Evolutionary conservation across 2,329 filamentous ascomycete genomes (phyloP).

Genomic region (Hyphodiscus sp.): DNA sequence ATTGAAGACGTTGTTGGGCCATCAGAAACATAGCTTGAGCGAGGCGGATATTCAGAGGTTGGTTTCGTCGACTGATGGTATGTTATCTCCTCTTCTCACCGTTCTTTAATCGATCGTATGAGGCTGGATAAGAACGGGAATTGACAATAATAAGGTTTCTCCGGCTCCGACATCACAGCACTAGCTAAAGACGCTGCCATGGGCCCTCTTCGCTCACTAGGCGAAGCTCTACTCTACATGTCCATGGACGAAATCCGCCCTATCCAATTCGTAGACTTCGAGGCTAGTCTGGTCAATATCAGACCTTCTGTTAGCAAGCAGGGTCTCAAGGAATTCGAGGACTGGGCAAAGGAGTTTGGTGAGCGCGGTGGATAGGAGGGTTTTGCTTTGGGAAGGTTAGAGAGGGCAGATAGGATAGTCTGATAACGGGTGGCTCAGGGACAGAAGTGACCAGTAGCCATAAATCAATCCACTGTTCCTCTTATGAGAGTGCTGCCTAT

Average conservation of each 20-base stretch:
- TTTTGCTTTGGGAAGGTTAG: background rate
- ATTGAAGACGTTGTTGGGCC: conserved; percentile 69
- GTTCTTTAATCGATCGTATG: background rate
- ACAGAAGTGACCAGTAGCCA: background rate
- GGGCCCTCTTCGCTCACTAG: conserved; percentile 85
- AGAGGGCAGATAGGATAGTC: background rate
- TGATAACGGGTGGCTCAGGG: background rate
- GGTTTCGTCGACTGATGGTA: conserved; percentile 67
- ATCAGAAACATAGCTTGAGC: conserved; percentile 65
- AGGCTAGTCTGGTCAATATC: conserved; percentile 76
- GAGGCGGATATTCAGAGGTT: conserved; percentile 66
- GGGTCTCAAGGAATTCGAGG: conserved; percentile 82
- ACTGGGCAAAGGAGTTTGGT: conserved; percentile 90
- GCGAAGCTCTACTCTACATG: conserved; percentile 83
- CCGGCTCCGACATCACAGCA: conserved; percentile 92
- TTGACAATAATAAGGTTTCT: conserved; percentile 63
- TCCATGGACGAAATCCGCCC: conserved; percentile 90
- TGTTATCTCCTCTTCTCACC: background rate
- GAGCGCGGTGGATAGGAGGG: conserved; percentile 72
- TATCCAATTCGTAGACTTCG: conserved; percentile 77
- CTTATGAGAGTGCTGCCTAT: too few species aligned
- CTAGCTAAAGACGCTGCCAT: conserved; percentile 97
- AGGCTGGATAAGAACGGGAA: background rate
- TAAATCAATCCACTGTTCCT: background rate
- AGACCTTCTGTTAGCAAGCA: conserved; percentile 82